Evolutionary conservation across 2,329 filamentous ascomycete genomes (phyloP).

Genomic region (Aspergillus sp.): DNA sequence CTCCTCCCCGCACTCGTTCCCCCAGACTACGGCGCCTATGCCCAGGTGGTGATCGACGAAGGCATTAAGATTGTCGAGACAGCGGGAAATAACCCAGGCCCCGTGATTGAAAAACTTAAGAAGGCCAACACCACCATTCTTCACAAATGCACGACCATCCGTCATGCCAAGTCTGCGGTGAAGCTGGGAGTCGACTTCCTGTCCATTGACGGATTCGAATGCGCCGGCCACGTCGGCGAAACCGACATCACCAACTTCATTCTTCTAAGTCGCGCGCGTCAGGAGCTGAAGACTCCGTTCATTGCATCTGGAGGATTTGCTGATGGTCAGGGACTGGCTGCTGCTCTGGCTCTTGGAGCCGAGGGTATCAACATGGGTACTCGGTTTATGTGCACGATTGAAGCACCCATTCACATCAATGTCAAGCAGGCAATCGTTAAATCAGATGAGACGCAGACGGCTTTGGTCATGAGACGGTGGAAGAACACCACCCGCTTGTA

Average conservation of each 20-base stretch:
- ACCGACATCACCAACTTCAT: constrained; percentile 58
- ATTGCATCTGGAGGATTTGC: constrained; percentile 96
- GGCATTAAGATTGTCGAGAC: constrained; percentile 90
- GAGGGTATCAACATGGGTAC: constrained; percentile 99
- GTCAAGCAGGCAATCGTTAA: constrained; percentile 92
- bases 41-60: constrained; percentile 90
- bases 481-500: constrained; percentile 88
- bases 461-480: constrained; percentile 85
- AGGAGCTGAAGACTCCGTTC: constrained; percentile 82
- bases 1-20: constrained; percentile 86
- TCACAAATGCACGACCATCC: constrained; percentile 97
- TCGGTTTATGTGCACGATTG: constrained; percentile 93
- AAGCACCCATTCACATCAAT: constrained; percentile 87
- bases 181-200: constrained; percentile 97
- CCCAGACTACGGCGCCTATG: constrained; percentile 89
- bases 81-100: constrained; percentile 84
- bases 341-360: constrained; percentile 84
- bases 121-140: constrained; percentile 74
- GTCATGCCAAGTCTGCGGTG: constrained; percentile 85
- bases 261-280: constrained; percentile 79
- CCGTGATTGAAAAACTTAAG: constrained; percentile 88
- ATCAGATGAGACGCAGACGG: constrained; percentile 86
- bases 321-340: constrained; percentile 89
- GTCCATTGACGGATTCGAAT: constrained; percentile 97
- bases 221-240: constrained; percentile 69